Evolutionary conservation across 1,284 basidiomycete genomes (phyloP).

Genomic region (Rugiboletus extremiorientalis): DNA sequence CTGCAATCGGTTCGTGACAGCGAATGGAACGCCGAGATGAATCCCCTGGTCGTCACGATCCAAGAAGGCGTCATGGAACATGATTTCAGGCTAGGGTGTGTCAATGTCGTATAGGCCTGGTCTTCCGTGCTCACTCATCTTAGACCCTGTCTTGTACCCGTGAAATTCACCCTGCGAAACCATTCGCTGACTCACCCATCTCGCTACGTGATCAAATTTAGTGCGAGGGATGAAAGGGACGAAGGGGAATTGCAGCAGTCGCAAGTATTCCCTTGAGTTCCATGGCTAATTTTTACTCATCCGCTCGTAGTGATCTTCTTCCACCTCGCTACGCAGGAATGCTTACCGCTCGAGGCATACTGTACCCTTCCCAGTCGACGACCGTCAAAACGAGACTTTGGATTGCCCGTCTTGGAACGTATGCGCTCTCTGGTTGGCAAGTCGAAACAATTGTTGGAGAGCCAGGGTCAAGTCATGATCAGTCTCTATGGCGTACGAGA

Average conservation of each 20-base stretch:
- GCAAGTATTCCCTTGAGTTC: conserved; percentile 35
- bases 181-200: conserved; percentile 59
- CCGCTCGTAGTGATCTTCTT: conserved; percentile 38
- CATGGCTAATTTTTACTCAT: conserved; percentile 8
- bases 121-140: conserved; percentile 10
- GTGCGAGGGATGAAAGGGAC: conserved; percentile 8
- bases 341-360: conserved; percentile 54
- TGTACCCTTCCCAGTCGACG: conserved; percentile 49
- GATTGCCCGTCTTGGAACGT: conserved; percentile 63
- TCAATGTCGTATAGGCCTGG: not conserved
- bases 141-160: conserved; percentile 57
- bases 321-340: conserved; percentile 59
- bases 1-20: conserved; percentile 64
- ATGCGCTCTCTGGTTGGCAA: conserved; percentile 60
- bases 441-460: conserved; percentile 64
- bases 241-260: conserved; percentile 28
- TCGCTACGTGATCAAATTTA: conserved; percentile 54
- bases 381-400: conserved; percentile 52
- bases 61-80: conserved; percentile 48
- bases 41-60: conserved; percentile 62
- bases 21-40: conserved; percentile 78
- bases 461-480: conserved; percentile 9
- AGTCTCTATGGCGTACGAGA: conserved; percentile 33
- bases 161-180: conserved; percentile 66
- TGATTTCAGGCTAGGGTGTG: conserved; percentile 67